Evolutionary conservation across 2,329 filamentous ascomycete genomes (phyloP).

Genomic region (Monilinia vaccinii-corymbosi): DNA sequence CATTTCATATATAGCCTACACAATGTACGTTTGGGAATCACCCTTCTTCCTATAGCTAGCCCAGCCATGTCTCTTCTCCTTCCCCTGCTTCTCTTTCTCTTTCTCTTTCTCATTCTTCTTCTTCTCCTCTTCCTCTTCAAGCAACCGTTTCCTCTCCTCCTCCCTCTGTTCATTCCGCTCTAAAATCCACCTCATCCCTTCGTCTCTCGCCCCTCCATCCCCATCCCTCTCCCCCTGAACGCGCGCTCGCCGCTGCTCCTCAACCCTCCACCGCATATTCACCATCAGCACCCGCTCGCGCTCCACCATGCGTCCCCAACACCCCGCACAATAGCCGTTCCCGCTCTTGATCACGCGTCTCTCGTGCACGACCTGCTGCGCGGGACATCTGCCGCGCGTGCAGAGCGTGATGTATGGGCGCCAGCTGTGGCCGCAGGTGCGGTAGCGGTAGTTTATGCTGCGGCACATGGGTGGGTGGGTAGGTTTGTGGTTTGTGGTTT

Average conservation of each 20-base stretch:
- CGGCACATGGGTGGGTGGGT: neutral
- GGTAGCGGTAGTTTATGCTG: neutral
- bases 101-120: no score
- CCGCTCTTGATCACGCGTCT: neutral
- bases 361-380: neutral
- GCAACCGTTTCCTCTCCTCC: neutral
- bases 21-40: no score
- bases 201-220: neutral
- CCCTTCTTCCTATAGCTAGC: no score
- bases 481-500: no score
- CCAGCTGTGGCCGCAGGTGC: neutral
- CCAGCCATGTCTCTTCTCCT: no score
- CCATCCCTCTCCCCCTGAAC: neutral
- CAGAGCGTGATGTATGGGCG: neutral
- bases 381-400: neutral
- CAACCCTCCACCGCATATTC: neutral
- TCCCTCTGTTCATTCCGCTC: no score
- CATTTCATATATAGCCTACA: no score
- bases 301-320: neutral
- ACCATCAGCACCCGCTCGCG: neutral
- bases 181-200: neutral
- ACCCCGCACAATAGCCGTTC: neutral
- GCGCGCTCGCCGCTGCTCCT: no score
- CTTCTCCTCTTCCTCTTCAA: no score
- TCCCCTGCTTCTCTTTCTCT: no score